Evolutionary conservation across 2,329 filamentous ascomycete species (phyloP), one percentile per base, ranked within the genome.

Genomic region (Talaromyces verruculosus): DNA sequence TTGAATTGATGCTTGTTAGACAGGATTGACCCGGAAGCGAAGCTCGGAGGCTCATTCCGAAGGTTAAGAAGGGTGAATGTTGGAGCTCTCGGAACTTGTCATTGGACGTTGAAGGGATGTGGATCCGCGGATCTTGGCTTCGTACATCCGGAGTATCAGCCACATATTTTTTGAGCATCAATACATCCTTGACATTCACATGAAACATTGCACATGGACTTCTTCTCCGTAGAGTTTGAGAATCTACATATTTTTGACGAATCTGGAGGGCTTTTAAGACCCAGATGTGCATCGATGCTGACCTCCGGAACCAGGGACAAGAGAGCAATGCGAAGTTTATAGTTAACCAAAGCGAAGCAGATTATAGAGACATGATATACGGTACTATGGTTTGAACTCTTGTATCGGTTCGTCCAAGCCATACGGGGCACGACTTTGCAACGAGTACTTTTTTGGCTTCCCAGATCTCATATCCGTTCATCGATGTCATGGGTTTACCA

Each of bases 91-190:
- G 10, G n/a, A 22, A 15, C 7, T 37, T 57, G 33, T 25, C 53
- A 57, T 57, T 57, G 53, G 53, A 57, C 11, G n/a, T n/a, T 33
- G 33, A 19, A 13, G 33, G 33, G 2, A 33, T 2, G 30, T 57
- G 53, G 53, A 57, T 57, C 53, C n/a, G 11, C n/a, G 49, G 49
- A 22, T 57, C 33, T 19, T 57, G n/a, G 30, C 53, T 57, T 57
- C 33, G 3, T 37, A 22, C 53, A 22, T 22, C 30, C 30, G 33
- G 33, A 39, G 22, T 35, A 57, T 57, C 53, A 57, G 33, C 13
- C 15, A 57, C 33, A 15, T 6, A 33, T 30, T 33, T 28, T 13
- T 49, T 17, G 22, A 49, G 19, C 13, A 49, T 49, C 22, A 49
- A 49, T 49, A 17, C 45, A 49, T 49, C 22, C 11, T n/a, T 30